Evolutionary conservation across 75 land plant genomes (phyloP).

Genomic region (Cunninghamia lanceolata): DNA sequence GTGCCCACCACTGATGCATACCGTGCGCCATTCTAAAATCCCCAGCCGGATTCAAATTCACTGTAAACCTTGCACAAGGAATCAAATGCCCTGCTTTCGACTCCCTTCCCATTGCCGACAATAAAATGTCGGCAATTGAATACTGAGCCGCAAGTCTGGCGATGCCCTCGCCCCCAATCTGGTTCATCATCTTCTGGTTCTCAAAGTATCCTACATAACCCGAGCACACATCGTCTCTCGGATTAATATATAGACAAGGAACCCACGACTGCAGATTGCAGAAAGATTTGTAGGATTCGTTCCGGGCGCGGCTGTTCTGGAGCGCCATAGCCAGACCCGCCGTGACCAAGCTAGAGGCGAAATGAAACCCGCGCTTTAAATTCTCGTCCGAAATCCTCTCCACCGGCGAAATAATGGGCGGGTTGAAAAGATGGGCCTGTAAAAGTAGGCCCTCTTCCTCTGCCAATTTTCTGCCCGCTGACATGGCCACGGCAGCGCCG

Average conservation of each 20-base stretch:
- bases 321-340: slow-evolving; percentile 48
- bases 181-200: slow-evolving; percentile 44
- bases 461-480: slow-evolving; percentile 46
- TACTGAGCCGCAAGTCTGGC: slow-evolving; percentile 48
- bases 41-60: slow-evolving; percentile 19
- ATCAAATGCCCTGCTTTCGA: slow-evolving; percentile 37
- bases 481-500: slow-evolving; percentile 61
- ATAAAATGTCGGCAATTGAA: slow-evolving; percentile 38
- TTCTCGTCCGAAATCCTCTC: slow-evolving; percentile 41
- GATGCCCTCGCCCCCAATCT: slow-evolving; percentile 39
- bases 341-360: slow-evolving; percentile 42
- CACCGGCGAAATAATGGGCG: slow-evolving; percentile 54
- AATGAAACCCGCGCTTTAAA: slow-evolving; percentile 37
- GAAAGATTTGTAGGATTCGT: slow-evolving; percentile 22
- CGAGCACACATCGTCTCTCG: slow-evolving; percentile 43
- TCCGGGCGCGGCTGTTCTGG: neutral
- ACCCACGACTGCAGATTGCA: slow-evolving; percentile 39
- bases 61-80: slow-evolving; percentile 47
- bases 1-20: slow-evolving; percentile 65
- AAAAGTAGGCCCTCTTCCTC: slow-evolving; percentile 27
- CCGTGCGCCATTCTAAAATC: slow-evolving; percentile 56
- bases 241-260: slow-evolving; percentile 55
- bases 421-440: slow-evolving; percentile 62
- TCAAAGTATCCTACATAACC: slow-evolving; percentile 60
- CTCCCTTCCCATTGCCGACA: slow-evolving; percentile 31